Percentiles rank a stretch among this genome's conserved stretches.
Evolutionary conservation across 805 yeast genomes (phyloP).

Genomic region (Metschnikowia peoriensis): DNA sequence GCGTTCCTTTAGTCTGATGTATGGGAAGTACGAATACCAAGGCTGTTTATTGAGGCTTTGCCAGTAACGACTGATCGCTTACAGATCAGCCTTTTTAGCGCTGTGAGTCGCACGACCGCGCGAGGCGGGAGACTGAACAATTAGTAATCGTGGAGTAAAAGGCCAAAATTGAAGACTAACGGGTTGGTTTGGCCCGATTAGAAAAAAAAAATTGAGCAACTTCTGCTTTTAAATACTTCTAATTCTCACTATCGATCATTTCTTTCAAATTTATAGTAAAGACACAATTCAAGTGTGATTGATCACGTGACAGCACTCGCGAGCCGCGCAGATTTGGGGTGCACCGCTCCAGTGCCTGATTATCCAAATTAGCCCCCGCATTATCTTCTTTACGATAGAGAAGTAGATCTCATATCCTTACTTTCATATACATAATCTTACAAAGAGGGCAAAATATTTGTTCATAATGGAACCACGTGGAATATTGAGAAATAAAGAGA

Average conservation of each 20-base stretch:
- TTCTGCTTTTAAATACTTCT: neutral
- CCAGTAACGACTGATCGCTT: neutral
- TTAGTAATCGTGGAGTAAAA: too few species aligned
- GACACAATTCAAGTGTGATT: too few species aligned
- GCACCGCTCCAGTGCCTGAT: too few species aligned
- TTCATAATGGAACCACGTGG: conserved; percentile 33
- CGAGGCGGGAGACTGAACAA: neutral
- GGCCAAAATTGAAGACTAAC: too few species aligned
- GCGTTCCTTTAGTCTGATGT: neutral
- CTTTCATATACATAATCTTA: too few species aligned
- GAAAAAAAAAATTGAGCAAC: neutral
- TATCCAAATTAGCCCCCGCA: too few species aligned
- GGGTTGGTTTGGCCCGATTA: neutral
- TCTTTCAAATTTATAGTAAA: too few species aligned
- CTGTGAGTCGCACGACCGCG: conserved; percentile 12
- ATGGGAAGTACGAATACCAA: neutral
- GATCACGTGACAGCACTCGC: too few species aligned
- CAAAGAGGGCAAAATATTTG: neutral
- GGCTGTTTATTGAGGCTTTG: neutral
- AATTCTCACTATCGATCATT: too few species aligned
- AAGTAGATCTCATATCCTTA: too few species aligned
- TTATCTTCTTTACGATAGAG: too few species aligned
- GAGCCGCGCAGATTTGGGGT: too few species aligned
- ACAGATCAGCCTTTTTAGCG: neutral
- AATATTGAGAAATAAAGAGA: conserved; percentile 50